Evolutionary conservation across 192 early-diverging fungal genomes (phyloP), one percentile per base, ranked within the genome.

Genomic region (Coemansia sp.): DNA sequence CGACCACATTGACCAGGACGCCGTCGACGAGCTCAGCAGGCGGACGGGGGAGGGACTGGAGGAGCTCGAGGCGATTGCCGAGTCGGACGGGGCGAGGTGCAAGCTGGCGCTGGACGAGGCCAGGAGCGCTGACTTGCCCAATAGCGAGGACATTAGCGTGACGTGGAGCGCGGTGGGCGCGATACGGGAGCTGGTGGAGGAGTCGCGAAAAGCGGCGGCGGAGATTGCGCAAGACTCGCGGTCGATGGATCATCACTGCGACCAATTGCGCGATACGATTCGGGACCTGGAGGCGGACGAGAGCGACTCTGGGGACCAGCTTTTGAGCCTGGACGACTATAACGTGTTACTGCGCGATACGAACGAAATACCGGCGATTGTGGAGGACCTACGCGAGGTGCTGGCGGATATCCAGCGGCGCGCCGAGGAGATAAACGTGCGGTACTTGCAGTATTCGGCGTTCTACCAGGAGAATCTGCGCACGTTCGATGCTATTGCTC

Each of bases 1-100:
- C 59, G 80, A 83, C 59, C 80, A 83, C 37, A 83, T 83, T n/a
- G 80, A 83, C 75, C 80, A 83, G 53, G 75, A 73, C 2, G 75
- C 80, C 1, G 75, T 83, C 14, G 69, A 68, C 41, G 37, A 60
- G 17, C 57, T 83, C 29, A 63, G 74, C 4, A 34, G 31, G 14
- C 64, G 71, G 31, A 67, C 64, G 0, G 41, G 35, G 0, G 68
- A 77, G 63, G 74, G 69, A 27, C 33, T 83, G 42, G 50, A 54
- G 27, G 53, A 72, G 66, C 60, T 83, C 6, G 35, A 45, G 34
- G 50, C 16, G 2, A 67, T 82, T 35, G 60, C 66, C 3, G 59
- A 62, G 11, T 62, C 56, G 11, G 68, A 66, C 34, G 53, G 56
- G 0, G 69, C 51, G 63, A 42, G 59, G 35, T 76, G 72, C 35